Percentiles rank a stretch among this genome's conserved stretches.
phyloP scores from a whole-genome alignment of 2,329 filamentous ascomycete genomes.

The Colletotrichum orbiculare region DNA sequence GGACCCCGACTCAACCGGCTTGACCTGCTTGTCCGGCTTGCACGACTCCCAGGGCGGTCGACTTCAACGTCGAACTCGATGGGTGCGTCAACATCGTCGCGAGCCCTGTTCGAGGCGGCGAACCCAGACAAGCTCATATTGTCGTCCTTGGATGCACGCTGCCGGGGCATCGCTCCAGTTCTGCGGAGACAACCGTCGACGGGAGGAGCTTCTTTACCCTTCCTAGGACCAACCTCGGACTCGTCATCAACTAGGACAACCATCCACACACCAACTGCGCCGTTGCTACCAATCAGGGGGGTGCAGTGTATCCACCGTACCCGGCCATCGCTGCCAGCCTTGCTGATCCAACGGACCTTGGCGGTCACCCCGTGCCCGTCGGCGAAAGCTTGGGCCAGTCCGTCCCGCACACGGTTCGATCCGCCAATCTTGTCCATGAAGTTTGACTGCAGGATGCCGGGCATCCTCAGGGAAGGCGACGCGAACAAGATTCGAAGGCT shows the following conservation, averaged over 20 bases:
- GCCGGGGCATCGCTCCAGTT: slow-evolving; percentile 7
- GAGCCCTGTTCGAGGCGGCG: slow-evolving; percentile 31
- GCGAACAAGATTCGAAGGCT: slow-evolving; percentile 76
- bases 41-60: slow-evolving; percentile 26
- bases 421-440: slow-evolving; percentile 67
- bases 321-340: slow-evolving; percentile 65
- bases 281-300: slow-evolving; percentile 74
- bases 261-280: slow-evolving; percentile 82
- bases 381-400: slow-evolving; percentile 68
- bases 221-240: slow-evolving; percentile 36
- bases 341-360: slow-evolving; percentile 76
- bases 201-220: slow-evolving; percentile 40
- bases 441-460: slow-evolving; percentile 72
- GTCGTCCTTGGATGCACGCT: slow-evolving; percentile 32
- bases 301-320: slow-evolving; percentile 83
- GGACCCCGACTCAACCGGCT: slow-evolving; percentile 20
- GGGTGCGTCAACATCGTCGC: slow-evolving; percentile 16
- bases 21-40: slow-evolving; percentile 29
- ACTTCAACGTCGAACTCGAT: slow-evolving; percentile 8
- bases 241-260: slow-evolving; percentile 78
- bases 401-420: slow-evolving; percentile 57
- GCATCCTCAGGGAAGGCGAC: slow-evolving; percentile 73
- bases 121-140: slow-evolving; percentile 38
- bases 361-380: slow-evolving; percentile 79
- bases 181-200: slow-evolving; percentile 39